Conservation (phyloP, 805 yeast genomes). For the Saturnispora serradocipensis region DNA sequence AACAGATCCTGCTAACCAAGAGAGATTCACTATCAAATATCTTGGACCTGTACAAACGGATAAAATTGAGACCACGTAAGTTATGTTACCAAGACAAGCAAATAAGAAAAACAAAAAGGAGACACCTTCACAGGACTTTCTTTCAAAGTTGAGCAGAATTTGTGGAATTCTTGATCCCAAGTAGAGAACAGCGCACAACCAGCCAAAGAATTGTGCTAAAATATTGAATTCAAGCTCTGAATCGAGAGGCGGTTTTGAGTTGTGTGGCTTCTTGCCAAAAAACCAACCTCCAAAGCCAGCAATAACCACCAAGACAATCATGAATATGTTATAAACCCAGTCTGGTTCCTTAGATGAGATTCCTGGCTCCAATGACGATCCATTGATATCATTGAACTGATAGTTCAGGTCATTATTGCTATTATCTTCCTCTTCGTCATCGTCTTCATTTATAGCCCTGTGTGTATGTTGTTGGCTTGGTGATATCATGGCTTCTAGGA, state of each 20-base stretch:
- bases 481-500: conserved; percentile 52
- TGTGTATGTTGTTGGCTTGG: conserved; percentile 23
- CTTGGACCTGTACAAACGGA: conserved; percentile 61
- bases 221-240: conserved; percentile 53
- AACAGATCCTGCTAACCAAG: conserved; percentile 87
- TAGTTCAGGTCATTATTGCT: conserved; percentile 9
- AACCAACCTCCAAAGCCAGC: conserved; percentile 90
- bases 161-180: conserved; percentile 92
- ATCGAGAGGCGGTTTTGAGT: conserved; percentile 27
- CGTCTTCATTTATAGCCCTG: neutral
- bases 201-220: conserved; percentile 82
- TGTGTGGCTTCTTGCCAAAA: conserved; percentile 31
- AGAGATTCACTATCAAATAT: conserved; percentile 71
- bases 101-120: conserved; percentile 88
- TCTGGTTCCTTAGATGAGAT: conserved; percentile 13
- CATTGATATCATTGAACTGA: conserved; percentile 26
- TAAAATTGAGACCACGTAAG: conserved; percentile 80
- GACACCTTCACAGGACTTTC: conserved; percentile 93
- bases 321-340: conserved; percentile 31
- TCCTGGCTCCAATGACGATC: conserved; percentile 6
- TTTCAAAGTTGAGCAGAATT: conserved; percentile 68
- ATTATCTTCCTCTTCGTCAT: neutral
- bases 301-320: conserved; percentile 57
- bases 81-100: conserved; percentile 89
- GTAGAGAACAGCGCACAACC: conserved; percentile 65